Evolutionary conservation across 192 early-diverging fungal genomes (phyloP).

Genomic region (Chytriomyces confervae): DNA sequence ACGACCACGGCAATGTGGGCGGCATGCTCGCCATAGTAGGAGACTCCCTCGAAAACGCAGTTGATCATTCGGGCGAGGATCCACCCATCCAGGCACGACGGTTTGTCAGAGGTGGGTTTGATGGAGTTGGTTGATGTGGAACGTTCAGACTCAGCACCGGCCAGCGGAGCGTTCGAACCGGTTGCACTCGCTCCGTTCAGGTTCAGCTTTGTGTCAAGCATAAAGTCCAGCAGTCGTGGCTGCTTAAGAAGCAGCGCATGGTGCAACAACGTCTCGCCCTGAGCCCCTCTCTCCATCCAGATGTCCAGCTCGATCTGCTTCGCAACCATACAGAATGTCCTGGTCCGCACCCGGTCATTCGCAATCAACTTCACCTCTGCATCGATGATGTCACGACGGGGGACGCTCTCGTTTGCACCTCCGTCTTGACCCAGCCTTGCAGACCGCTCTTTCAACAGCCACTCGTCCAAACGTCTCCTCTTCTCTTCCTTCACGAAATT

Average conservation of each 20-base stretch:
- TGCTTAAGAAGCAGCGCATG: constrained; percentile 25
- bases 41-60: constrained; percentile 22
- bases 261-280: constrained; percentile 37
- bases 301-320: constrained; percentile 9
- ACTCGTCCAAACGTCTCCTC: not conserved
- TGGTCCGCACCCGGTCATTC: not conserved
- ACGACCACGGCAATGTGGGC: constrained; percentile 28
- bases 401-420: not conserved
- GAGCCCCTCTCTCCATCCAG: constrained; percentile 23
- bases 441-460: not conserved
- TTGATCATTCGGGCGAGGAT: constrained; percentile 20
- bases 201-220: not conserved
- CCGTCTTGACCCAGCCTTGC: not conserved
- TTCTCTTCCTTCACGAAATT: not conserved
- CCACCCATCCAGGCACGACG: too few relatives aligned
- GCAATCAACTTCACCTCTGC: not conserved
- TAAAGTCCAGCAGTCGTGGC: not conserved
- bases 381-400: not conserved
- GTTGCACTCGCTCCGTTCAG: too few relatives aligned
- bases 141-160: too few relatives aligned
- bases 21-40: constrained; percentile 37
- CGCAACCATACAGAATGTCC: not conserved
- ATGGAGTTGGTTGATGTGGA: too few relatives aligned
- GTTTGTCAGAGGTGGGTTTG: too few relatives aligned
- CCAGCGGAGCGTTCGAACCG: too few relatives aligned